Percentiles rank a stretch among this genome's conserved stretches.
These are phyloP conservation scores for Isoetes taiwanensis DNA, from an alignment of 75 land plant species.

Conservation along the genomic window DNA sequence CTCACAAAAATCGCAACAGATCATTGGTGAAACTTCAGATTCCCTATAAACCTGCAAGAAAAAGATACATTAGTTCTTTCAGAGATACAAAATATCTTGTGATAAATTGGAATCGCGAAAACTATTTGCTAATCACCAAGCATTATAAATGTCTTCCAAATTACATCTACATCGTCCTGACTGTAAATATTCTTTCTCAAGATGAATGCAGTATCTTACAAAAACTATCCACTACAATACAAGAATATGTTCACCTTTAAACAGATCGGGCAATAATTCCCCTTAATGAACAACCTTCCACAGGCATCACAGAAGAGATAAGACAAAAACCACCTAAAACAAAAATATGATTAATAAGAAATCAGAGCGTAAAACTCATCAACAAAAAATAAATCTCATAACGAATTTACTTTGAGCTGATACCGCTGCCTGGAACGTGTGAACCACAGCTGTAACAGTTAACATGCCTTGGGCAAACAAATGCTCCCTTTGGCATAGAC, in stretches of 20 bases:
- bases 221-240: too few species aligned
- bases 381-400: background rate
- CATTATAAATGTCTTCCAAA: too few species aligned
- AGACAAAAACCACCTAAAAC: slow-evolving; percentile 85
- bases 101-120: background rate
- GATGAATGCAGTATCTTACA: too few species aligned
- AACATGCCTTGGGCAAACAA: slow-evolving; percentile 80
- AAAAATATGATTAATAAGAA: background rate
- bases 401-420: slow-evolving; percentile 61
- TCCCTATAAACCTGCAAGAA: slow-evolving; percentile 83
- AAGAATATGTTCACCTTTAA: slow-evolving; percentile 46
- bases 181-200: too few species aligned
- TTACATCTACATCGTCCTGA: too few species aligned
- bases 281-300: slow-evolving; percentile 90
- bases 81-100: too few species aligned
- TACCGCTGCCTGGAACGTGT: slow-evolving; percentile 82
- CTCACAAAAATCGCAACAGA: slow-evolving; percentile 94
- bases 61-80: background rate
- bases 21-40: slow-evolving; percentile 95
- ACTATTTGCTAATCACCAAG: too few species aligned
- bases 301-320: slow-evolving; percentile 96
- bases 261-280: slow-evolving; percentile 94
- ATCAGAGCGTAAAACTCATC: background rate
- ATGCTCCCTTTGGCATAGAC: slow-evolving; percentile 77
- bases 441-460: slow-evolving; percentile 91